phyloP scores from a whole-genome alignment of 306 rosid genomes.

The Citrullus colocynthis region DNA sequence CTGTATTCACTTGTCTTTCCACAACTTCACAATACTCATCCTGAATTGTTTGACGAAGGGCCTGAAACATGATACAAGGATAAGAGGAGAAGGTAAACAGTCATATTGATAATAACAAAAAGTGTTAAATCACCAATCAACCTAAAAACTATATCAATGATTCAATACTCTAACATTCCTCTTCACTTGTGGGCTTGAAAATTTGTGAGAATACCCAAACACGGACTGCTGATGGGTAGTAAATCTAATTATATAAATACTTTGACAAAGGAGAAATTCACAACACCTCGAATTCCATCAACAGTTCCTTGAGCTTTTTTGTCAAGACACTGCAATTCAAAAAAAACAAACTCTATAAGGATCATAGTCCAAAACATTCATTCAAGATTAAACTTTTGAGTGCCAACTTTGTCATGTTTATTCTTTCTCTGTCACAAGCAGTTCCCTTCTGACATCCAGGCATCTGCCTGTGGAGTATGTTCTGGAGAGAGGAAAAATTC shows the following conservation, averaged over 20 bases:
- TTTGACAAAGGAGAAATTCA: not conserved
- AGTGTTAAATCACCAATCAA: no score
- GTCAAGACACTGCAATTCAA: slow-evolving; percentile 49
- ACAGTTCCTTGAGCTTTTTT: slow-evolving; percentile 71
- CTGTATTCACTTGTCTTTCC: slow-evolving; percentile 93
- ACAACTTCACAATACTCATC: slow-evolving; percentile 99
- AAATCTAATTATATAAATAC: no score
- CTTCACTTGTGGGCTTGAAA: no score
- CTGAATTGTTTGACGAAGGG: slow-evolving; percentile 86
- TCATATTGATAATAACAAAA: slow-evolving; percentile 1
- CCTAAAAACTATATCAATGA: no score
- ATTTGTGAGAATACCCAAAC: no score
- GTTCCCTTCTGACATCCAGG: slow-evolving; percentile 96
- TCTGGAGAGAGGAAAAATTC: slow-evolving; percentile 35
- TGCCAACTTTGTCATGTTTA: slow-evolving; percentile 79
- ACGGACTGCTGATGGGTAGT: no score
- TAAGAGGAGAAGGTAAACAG: slow-evolving; percentile 19
- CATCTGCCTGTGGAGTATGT: slow-evolving; percentile 60
- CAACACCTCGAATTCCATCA: slow-evolving; percentile 83
- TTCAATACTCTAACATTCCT: no score
- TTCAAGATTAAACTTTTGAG: slow-evolving; percentile 3
- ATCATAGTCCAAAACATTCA: not conserved
- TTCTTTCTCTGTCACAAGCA: slow-evolving; percentile 79
- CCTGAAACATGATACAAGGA: slow-evolving; percentile 26
- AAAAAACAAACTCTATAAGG: slow-evolving; percentile 8